Evolutionary conservation across 345 rosid genomes (phyloP).

Genomic region (Brassica napus): Da-Ae NC_063446.1:71821501-71822000

Average conservation of each 20-base stretch:
- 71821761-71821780: slow-evolving; percentile 93
- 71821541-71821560: slow-evolving; percentile 81
- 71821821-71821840: slow-evolving; percentile 96
- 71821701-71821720: slow-evolving; percentile 26
- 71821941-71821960: slow-evolving; percentile 5
- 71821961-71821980: background rate
- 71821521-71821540: slow-evolving; percentile 82
- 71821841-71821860: slow-evolving; percentile 85
- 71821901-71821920: slow-evolving; percentile 93
- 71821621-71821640: background rate
- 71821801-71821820: slow-evolving; percentile 97
- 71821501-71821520: slow-evolving; percentile 67
- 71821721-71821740: slow-evolving; percentile 44
- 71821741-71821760: slow-evolving; percentile 63
- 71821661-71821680: slow-evolving; percentile 46
- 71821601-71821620: slow-evolving; percentile 17
- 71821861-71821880: slow-evolving; percentile 70
- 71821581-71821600: slow-evolving; percentile 80
- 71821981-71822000: background rate
- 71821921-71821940: slow-evolving; percentile 31
- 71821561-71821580: slow-evolving; percentile 80
- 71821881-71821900: slow-evolving; percentile 45
- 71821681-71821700: slow-evolving; percentile 61
- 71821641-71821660: background rate
- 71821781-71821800: slow-evolving; percentile 88